Conservation (phyloP, 2,329 filamentous ascomycete species). For the Penicillium sp. region DNA sequence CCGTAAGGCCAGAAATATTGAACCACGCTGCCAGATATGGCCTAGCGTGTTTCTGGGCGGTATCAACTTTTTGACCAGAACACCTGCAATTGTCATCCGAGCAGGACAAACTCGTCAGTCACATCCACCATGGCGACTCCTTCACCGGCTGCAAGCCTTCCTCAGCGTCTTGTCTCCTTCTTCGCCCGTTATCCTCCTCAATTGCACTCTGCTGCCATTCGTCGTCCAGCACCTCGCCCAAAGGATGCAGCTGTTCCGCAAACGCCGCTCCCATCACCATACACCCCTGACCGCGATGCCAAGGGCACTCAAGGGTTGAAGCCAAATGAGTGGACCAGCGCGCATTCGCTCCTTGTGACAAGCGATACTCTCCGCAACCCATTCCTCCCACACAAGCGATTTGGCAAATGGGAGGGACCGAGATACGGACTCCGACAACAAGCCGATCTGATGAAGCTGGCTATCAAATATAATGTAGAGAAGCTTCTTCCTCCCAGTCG, state of each 20-base stretch:
- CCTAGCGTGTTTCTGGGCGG: conserved; percentile 6
- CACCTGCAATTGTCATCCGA: background rate
- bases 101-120: conserved; percentile 11
- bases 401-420: conserved; percentile 80
- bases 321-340: conserved; percentile 31
- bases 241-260: conserved; percentile 21
- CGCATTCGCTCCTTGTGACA: conserved; percentile 37
- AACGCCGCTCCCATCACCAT: conserved; percentile 37
- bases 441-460: conserved; percentile 86
- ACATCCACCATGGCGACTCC: conserved; percentile 21
- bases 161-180: conserved; percentile 77
- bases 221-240: conserved; percentile 30
- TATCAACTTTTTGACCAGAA: conserved; percentile 9
- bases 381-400: conserved; percentile 78
- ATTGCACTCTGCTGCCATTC: conserved; percentile 46
- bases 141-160: conserved; percentile 52
- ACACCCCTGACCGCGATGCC: conserved; percentile 43
- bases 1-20: background rate
- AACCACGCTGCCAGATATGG: background rate
- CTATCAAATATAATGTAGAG: conserved; percentile 74
- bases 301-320: conserved; percentile 42
- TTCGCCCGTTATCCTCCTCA: conserved; percentile 84
- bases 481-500: conserved; percentile 74
- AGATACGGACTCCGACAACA: conserved; percentile 82
- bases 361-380: conserved; percentile 66